A percentile compares a stretch with the other conserved stretches of the same genome.
phyloP scores from a whole-genome alignment of 2,329 filamentous ascomycete species.

The Verticillium klebahnii region DNA sequence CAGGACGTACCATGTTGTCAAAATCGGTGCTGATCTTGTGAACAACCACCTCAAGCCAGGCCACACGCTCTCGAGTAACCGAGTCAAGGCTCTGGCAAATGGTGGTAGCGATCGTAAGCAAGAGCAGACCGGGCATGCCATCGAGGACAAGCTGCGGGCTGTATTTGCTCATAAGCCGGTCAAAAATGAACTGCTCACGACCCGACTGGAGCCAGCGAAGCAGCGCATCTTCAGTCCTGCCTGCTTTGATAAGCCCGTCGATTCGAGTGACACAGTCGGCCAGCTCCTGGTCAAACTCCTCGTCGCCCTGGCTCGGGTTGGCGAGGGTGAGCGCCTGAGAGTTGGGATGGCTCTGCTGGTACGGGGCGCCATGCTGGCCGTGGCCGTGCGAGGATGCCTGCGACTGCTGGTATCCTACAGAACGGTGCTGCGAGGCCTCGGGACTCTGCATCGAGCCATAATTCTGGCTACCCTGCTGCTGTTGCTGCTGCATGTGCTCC shows the following conservation, averaged over 20 bases:
- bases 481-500: constrained; percentile 16
- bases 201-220: constrained; percentile 64
- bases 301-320: constrained; percentile 4
- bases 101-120: constrained; percentile 61
- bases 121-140: constrained; percentile 54
- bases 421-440: constrained; percentile 9
- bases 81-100: constrained; percentile 54
- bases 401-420: constrained; percentile 10
- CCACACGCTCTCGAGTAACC: constrained; percentile 51
- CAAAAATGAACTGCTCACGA: constrained; percentile 59
- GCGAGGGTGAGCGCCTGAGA: constrained; percentile 12
- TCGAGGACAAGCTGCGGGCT: constrained; percentile 46
- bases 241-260: constrained; percentile 55
- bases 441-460: constrained; percentile 12
- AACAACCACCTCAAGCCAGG: constrained; percentile 58
- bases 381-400: constrained; percentile 6
- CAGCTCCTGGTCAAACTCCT: constrained; percentile 41
- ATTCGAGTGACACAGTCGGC: constrained; percentile 53
- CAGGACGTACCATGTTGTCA: constrained; percentile 44
- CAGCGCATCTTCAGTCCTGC: constrained; percentile 58
- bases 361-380: constrained; percentile 11
- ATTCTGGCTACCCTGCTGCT: constrained; percentile 6
- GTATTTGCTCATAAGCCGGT: constrained; percentile 46
- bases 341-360: constrained; percentile 21
- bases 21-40: constrained; percentile 45